Evolutionary conservation across 1,139 yeast species (phyloP).

Genomic region (Suhomyces choctaworum): DNA sequence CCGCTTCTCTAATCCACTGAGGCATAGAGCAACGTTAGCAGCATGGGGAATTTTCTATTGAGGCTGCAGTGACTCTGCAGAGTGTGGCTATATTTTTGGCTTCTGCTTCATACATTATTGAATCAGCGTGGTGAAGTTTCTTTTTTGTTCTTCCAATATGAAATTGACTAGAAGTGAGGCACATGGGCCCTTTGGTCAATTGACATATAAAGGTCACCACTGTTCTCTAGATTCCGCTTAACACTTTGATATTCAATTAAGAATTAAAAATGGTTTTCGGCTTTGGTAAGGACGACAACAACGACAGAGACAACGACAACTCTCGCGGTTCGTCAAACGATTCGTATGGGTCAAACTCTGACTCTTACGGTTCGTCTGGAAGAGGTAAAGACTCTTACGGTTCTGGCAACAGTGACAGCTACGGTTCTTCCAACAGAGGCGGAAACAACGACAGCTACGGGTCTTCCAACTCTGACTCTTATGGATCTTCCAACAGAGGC

Average conservation of each 20-base stretch:
- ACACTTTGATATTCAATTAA: neutral
- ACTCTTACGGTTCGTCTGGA: conserved; percentile 13
- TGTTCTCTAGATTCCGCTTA: neutral
- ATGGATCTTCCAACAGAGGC: conserved; percentile 10
- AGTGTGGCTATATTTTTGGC: too few species aligned
- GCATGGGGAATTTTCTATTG: too few species aligned
- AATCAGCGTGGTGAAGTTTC: too few species aligned
- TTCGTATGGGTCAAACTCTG: conserved; percentile 17
- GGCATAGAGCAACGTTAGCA: too few species aligned
- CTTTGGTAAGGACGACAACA: conserved; percentile 20
- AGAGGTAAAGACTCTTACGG: conserved; percentile 12
- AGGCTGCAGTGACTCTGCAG: too few species aligned
- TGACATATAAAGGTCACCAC: too few species aligned
- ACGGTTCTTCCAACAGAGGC: conserved; percentile 11
- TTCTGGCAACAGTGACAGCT: conserved; percentile 12
- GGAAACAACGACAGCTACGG: conserved; percentile 1
- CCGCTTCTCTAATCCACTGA: too few species aligned
- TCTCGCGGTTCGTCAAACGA: conserved; percentile 13
- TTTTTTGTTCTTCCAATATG: too few species aligned
- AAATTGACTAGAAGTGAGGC: too few species aligned
- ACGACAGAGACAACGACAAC: conserved; percentile 14
- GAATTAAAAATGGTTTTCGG: conserved; percentile 20
- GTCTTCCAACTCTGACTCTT: conserved; percentile 10
- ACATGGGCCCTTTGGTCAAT: too few species aligned
- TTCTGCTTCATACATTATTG: too few species aligned